Evolutionary conservation across 1,284 basidiomycete species (phyloP).

Genomic region (Apiotrichum veenhuisii): DNA sequence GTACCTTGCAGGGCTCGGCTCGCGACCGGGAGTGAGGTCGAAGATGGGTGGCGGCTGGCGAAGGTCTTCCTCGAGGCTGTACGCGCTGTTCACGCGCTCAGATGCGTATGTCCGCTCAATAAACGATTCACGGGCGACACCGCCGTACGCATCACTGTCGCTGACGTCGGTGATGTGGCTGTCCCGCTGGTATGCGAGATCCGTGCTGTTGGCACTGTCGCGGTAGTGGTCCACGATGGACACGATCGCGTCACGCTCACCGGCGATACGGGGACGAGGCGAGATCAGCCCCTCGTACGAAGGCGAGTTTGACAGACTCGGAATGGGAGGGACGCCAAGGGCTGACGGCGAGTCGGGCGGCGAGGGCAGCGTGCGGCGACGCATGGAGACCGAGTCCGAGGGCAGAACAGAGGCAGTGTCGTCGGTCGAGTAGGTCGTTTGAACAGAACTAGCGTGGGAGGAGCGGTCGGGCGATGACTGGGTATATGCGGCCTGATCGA

Average conservation of each 20-base stretch:
- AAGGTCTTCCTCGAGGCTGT: conserved; percentile 11
- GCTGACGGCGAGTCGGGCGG: conserved; percentile 5
- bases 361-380: conserved; percentile 1
- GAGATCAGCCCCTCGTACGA: conserved; percentile 15
- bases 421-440: neutral
- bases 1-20: conserved; percentile 67
- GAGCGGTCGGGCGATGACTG: neutral
- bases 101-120: conserved; percentile 15
- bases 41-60: conserved; percentile 44
- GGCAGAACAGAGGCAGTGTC: conserved; percentile 10
- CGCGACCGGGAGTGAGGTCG: conserved; percentile 54
- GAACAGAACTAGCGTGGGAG: neutral
- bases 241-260: conserved; percentile 15
- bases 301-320: neutral
- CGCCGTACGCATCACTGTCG: conserved; percentile 13
- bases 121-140: conserved; percentile 12
- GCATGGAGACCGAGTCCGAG: conserved; percentile 9
- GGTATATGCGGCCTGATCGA: neutral
- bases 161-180: conserved; percentile 3
- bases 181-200: conserved; percentile 1
- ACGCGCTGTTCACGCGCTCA: conserved; percentile 17
- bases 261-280: conserved; percentile 9
- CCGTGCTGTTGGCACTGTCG: neutral
- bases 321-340: neutral
- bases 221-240: conserved; percentile 23